These are phyloP conservation scores for Venturiaceae sp. DNA, from an alignment of 2,329 filamentous ascomycete genomes.

Conservation along the genomic window DNA sequence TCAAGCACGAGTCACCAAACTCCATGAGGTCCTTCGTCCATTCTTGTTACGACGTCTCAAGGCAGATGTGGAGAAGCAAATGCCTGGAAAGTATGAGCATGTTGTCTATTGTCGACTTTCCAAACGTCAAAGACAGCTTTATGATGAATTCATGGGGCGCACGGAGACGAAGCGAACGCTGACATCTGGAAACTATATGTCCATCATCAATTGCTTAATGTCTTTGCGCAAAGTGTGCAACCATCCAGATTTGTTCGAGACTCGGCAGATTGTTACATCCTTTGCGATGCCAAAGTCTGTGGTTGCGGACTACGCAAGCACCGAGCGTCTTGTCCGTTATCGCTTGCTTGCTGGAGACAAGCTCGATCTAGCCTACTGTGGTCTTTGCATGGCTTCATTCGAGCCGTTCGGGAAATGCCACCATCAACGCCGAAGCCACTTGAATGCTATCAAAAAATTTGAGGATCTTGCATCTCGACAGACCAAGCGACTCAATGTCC, in stretches of 20 bases:
- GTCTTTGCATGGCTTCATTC: constrained; percentile 62
- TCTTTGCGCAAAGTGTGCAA: constrained; percentile 97
- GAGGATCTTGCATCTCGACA: constrained; percentile 65
- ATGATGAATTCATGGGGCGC: constrained; percentile 90
- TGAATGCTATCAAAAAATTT: constrained; percentile 58
- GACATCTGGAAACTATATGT: constrained; percentile 88
- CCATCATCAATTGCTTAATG: constrained; percentile 98
- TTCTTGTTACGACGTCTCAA: constrained; percentile 88
- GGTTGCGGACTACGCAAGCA: constrained; percentile 61
- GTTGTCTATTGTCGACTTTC: constrained; percentile 93
- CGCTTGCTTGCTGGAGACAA: constrained; percentile 50
- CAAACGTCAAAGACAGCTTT: constrained; percentile 88
- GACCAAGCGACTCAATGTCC: constrained; percentile 39
- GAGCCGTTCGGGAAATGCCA: constrained; percentile 51
- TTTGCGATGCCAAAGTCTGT: constrained; percentile 83
- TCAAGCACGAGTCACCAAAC: constrained; percentile 79
- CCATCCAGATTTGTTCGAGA: constrained; percentile 93
- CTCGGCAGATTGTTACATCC: constrained; percentile 91
- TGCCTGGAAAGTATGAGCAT: constrained; percentile 96
- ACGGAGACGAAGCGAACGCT: constrained; percentile 83
- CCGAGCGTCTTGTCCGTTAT: constrained; percentile 59
- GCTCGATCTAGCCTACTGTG: constrained; percentile 65
- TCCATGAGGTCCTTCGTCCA: constrained; percentile 87
- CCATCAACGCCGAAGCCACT: constrained; percentile 24
- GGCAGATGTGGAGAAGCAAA: constrained; percentile 96